These are phyloP conservation scores for Acrasis kona DNA, from an alignment of 78 protist species.

Conservation along the genomic window DNA sequence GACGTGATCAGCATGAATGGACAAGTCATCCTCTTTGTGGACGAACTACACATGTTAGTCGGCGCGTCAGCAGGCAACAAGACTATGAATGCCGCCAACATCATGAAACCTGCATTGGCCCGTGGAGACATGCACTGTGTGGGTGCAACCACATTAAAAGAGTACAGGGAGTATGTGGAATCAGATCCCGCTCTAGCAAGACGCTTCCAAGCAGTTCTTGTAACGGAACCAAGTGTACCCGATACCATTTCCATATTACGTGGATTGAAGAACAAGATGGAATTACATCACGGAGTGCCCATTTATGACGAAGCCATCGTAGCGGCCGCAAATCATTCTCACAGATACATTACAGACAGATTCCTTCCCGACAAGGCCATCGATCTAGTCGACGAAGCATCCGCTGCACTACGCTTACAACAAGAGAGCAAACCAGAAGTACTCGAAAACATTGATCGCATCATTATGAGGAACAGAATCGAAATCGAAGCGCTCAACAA, in stretches of 20 bases:
- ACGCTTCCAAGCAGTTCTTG: conserved; percentile 50
- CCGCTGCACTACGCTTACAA: conserved; percentile 16
- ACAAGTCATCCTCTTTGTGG: conserved; percentile 45
- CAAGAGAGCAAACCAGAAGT: conserved; percentile 28
- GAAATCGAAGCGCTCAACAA: conserved; percentile 49
- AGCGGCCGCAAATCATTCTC: conserved; percentile 39
- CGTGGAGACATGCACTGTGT: conserved; percentile 55
- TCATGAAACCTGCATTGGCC: conserved; percentile 62
- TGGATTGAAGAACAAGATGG: conserved; percentile 46
- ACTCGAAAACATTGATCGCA: conserved; percentile 23
- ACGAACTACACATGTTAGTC: conserved; percentile 52
- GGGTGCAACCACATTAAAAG: conserved; percentile 61
- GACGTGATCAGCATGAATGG: conserved; percentile 19
- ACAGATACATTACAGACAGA: conserved; percentile 42
- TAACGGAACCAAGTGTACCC: conserved; percentile 45
- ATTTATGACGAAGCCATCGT: conserved; percentile 34
- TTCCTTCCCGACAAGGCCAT: conserved; percentile 50
- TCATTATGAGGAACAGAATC: conserved; percentile 24
- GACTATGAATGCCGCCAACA: conserved; percentile 50
- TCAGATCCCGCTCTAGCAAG: conserved; percentile 65
- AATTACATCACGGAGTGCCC: conserved; percentile 21
- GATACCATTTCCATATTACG: conserved; percentile 47
- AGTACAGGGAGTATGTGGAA: conserved; percentile 55
- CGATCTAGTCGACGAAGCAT: conserved; percentile 30
- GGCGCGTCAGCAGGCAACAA: conserved; percentile 41